These are phyloP conservation scores for Cryphonectria nitschkei DNA, from an alignment of 2,329 filamentous ascomycete genomes.

Conservation along the genomic window DNA sequence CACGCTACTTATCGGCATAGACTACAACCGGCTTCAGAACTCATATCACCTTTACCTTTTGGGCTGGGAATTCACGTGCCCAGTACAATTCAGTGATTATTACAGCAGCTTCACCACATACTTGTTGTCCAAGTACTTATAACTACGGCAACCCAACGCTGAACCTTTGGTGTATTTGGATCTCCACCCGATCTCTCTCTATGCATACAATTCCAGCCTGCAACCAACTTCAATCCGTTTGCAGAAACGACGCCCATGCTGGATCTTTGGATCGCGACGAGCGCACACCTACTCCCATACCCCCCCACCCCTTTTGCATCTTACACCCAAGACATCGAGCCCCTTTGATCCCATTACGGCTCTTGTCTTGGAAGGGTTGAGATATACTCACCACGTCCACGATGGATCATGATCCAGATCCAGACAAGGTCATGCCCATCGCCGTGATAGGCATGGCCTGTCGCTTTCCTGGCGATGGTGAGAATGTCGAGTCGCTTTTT, in stretches of 20 bases:
- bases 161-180: background rate
- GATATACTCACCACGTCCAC: background rate
- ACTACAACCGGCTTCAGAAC: no score
- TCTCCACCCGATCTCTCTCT: background rate
- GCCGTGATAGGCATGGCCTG: constrained; percentile 72
- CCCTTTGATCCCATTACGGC: no score
- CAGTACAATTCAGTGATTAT: background rate
- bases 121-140: background rate
- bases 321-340: background rate
- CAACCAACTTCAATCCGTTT: background rate
- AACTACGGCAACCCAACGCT: background rate
- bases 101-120: no score
- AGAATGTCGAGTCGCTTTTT: constrained; percentile 66
- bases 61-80: background rate
- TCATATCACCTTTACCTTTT: background rate
- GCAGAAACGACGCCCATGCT: background rate
- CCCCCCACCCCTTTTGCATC: background rate
- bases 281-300: background rate
- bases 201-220: background rate
- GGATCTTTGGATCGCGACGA: background rate
- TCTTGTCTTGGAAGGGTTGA: background rate
- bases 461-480: constrained; percentile 62
- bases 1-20: no score
- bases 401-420: constrained; percentile 14
- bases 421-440: constrained; percentile 46